Conservation (phyloP, 139 green algal genomes). For the Ulvella scutata region DNA sequence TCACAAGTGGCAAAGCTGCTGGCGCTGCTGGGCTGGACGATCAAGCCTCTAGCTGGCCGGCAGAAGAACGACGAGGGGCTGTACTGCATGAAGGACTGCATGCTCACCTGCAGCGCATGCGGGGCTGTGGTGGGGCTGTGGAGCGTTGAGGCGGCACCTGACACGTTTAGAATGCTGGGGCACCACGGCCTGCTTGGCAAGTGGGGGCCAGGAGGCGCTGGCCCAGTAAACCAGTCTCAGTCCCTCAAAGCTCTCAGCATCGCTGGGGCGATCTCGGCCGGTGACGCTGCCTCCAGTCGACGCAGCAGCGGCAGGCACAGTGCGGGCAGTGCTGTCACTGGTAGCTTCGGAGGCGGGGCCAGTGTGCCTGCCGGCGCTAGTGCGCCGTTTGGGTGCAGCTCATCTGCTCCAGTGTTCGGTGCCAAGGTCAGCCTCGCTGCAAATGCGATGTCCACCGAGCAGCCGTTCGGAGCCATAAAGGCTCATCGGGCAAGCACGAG, state of each 20-base stretch:
- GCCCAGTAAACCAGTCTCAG: background rate
- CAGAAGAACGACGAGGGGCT: background rate
- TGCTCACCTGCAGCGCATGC: background rate
- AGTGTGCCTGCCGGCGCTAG: too few species aligned
- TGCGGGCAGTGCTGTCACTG: background rate
- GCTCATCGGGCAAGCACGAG: background rate
- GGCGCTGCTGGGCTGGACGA: background rate
- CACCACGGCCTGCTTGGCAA: background rate
- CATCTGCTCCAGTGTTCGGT: background rate
- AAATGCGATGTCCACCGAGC: background rate
- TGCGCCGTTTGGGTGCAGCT: background rate
- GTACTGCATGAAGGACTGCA: slow-evolving; percentile 2
- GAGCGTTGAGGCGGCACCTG: background rate
- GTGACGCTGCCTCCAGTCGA: background rate
- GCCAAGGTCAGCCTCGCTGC: background rate
- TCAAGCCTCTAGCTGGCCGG: background rate
- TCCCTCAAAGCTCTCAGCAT: background rate
- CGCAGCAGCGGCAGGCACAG: background rate
- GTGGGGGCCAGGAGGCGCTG: background rate
- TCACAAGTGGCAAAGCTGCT: background rate
- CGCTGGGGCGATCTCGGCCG: background rate
- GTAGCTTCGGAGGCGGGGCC: too few species aligned
- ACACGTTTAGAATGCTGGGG: background rate
- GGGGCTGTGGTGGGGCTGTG: background rate
- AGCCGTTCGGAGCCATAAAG: background rate